These are phyloP conservation scores for Agaricus blazei DNA, from an alignment of 768 basidiomycete genomes.

Conservation along the genomic window DNA sequence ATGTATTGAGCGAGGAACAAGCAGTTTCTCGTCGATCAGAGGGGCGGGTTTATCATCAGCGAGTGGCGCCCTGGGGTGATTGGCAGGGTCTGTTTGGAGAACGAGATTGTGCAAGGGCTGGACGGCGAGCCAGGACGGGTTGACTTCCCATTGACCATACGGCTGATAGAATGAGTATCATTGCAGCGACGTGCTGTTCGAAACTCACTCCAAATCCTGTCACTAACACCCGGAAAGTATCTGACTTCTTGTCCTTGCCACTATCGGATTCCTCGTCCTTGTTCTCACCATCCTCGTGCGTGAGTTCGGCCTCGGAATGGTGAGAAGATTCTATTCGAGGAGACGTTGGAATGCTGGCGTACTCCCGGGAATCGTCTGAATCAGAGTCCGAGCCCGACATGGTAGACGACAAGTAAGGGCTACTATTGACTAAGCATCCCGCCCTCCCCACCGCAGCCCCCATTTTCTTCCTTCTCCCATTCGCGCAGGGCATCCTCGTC, in stretches of 20 bases:
- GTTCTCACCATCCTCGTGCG: neutral
- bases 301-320: neutral
- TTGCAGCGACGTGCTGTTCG: neutral
- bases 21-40: slow-evolving; percentile 10
- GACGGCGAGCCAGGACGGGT: slow-evolving; percentile 73
- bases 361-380: slow-evolving; percentile 8
- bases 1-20: slow-evolving; percentile 43
- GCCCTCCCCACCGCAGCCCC: slow-evolving; percentile 13
- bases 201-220: slow-evolving; percentile 33
- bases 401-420: neutral
- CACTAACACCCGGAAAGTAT: slow-evolving; percentile 27
- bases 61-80: slow-evolving; percentile 9
- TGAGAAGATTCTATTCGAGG: neutral
- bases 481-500: slow-evolving; percentile 50
- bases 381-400: slow-evolving; percentile 5
- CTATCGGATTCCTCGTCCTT: neutral
- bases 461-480: slow-evolving; percentile 44
- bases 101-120: slow-evolving; percentile 54
- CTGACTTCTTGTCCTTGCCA: slow-evolving; percentile 1
- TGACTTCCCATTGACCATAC: slow-evolving; percentile 48
- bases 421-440: slow-evolving; percentile 8
- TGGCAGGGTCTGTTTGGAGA: slow-evolving; percentile 34
- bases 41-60: slow-evolving; percentile 5
- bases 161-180: slow-evolving; percentile 34
- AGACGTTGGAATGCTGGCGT: slow-evolving; percentile 1